These are phyloP conservation scores for Perilla frutescens DNA, from an alignment of 257 asterid genomes.

Conservation along the genomic window DNA sequence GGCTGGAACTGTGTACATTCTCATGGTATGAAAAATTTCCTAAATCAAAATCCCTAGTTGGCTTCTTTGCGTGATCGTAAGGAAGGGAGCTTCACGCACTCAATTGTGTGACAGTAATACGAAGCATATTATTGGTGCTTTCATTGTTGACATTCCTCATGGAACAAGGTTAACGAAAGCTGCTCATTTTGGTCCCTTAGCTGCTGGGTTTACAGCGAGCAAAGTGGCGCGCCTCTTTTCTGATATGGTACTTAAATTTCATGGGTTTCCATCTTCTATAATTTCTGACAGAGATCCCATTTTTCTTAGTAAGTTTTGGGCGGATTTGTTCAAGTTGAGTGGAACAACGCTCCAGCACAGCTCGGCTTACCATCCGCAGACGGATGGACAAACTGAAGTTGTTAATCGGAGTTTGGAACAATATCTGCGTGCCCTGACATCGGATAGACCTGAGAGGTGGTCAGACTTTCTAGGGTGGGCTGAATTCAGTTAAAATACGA, in stretches of 20 bases:
- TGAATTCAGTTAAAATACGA: background rate
- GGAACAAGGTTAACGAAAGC: background rate
- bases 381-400: slow-evolving; percentile 3
- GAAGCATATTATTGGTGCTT: no score
- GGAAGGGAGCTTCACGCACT: no score
- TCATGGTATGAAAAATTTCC: no score
- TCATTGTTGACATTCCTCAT: no score
- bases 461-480: background rate
- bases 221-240: background rate
- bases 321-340: background rate
- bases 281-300: background rate
- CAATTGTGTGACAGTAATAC: no score
- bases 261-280: background rate
- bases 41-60: no score
- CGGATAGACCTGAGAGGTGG: background rate
- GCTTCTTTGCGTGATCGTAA: no score
- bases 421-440: background rate
- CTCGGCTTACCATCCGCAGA: no score
- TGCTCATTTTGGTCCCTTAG: background rate
- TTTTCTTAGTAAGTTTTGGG: background rate
- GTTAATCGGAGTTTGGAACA: background rate
- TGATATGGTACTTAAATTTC: background rate
- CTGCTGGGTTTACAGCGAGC: background rate
- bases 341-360: background rate
- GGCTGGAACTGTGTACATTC: no score